phyloP scores from a whole-genome alignment of 2,329 filamentous ascomycete genomes.

The Aphanocladium album region DNA sequence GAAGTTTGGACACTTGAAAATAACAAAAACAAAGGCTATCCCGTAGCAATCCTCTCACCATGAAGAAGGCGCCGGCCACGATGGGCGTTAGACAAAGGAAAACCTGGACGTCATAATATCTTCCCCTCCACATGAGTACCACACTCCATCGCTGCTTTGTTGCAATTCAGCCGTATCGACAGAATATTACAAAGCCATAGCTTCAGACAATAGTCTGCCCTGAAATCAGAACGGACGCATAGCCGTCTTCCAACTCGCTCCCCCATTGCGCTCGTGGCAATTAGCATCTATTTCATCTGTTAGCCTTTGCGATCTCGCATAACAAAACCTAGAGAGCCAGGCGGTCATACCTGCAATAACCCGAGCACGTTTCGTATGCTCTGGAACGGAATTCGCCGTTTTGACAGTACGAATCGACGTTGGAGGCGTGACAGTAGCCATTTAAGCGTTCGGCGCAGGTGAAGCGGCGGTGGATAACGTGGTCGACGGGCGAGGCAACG shows the following conservation, averaged over 20 bases:
- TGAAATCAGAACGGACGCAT: too few relatives aligned
- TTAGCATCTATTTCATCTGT: too few relatives aligned
- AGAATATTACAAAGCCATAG: too few relatives aligned
- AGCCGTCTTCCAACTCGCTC: too few relatives aligned
- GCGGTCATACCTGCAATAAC: slow-evolving; percentile 7
- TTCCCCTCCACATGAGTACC: too few relatives aligned
- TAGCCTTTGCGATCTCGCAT: too few relatives aligned
- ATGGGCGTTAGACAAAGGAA: slow-evolving; percentile 13
- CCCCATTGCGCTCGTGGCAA: too few relatives aligned
- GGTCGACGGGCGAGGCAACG: slow-evolving; percentile 6
- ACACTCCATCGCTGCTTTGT: too few relatives aligned
- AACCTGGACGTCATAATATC: too few relatives aligned
- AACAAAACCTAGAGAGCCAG: too few relatives aligned
- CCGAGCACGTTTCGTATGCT: slow-evolving; percentile 16
- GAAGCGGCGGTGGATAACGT: slow-evolving; percentile 16
- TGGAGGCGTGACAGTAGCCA: slow-evolving; percentile 19
- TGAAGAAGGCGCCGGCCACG: slow-evolving; percentile 14
- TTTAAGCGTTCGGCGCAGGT: slow-evolving; percentile 14
- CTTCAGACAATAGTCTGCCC: too few relatives aligned
- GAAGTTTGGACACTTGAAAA: background rate
- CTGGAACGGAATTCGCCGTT: slow-evolving; percentile 15
- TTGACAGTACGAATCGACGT: slow-evolving; percentile 17
- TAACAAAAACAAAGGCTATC: background rate
- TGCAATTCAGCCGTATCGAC: too few relatives aligned
- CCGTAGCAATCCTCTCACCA: background rate